Percentiles rank a stretch among this genome's conserved stretches.
Evolutionary conservation across 495 filamentous ascomycete species (phyloP).

Genomic region (Penicillium fimorum): DNA sequence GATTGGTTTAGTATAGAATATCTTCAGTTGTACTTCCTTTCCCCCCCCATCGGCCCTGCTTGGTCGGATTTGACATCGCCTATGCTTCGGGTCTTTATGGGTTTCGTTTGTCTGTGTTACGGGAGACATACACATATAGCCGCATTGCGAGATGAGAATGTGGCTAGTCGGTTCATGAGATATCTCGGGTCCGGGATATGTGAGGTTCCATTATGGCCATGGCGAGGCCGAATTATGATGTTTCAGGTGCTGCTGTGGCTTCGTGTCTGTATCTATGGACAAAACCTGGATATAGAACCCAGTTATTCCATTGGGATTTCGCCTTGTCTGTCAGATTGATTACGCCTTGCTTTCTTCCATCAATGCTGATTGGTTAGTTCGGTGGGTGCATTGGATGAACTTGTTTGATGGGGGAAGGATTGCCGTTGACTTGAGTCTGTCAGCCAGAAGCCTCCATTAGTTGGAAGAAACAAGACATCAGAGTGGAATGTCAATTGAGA

Average conservation of each 20-base stretch:
- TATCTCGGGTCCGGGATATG: neutral
- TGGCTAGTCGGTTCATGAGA: neutral
- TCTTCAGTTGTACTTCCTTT: neutral
- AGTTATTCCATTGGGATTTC: neutral
- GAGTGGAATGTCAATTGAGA: neutral
- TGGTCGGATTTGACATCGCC: slow-evolving; percentile 1
- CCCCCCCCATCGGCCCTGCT: neutral
- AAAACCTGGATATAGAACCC: neutral
- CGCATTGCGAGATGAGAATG: neutral
- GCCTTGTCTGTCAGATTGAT: neutral
- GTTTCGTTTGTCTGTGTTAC: slow-evolving; percentile 6
- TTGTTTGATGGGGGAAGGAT: neutral
- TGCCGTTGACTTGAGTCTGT: neutral
- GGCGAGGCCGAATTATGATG: neutral
- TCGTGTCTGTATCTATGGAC: neutral
- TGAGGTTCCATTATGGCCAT: neutral
- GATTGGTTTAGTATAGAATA: neutral
- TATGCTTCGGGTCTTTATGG: slow-evolving; percentile 1
- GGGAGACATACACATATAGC: neutral
- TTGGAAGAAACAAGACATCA: neutral
- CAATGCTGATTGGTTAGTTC: neutral
- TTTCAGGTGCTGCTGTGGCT: neutral
- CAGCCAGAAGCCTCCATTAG: neutral
- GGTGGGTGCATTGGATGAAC: neutral
- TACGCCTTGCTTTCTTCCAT: neutral